Evolutionary conservation across 2,329 filamentous ascomycete species (phyloP), one percentile per base, ranked within the genome.

Genomic region (Ascochyta clinopodiicola): DNA sequence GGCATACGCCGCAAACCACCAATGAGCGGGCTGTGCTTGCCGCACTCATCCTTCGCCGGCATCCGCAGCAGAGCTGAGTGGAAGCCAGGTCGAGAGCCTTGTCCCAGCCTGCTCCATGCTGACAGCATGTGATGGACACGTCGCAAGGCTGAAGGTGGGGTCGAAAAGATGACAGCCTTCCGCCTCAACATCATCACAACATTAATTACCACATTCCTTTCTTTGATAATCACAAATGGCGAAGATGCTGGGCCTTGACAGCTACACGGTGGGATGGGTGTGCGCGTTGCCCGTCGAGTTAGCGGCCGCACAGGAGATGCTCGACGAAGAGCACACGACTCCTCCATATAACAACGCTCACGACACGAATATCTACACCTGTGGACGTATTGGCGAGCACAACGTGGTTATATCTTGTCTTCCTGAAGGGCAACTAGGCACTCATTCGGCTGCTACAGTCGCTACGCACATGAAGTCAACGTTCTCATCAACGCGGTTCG

Each of bases 391-490:
- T 8, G 45, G 39, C 17, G 45, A 44, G 12, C 52, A 56, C 35
- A 50, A 50, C 10, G 27, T 56, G 1, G 45, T 42, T 0, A 45
- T 50, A 10, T 35, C 40, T 10, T 50, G 40, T 31, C 35, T 56
- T 2, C 52, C 52, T 10, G 35, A 17, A 4, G 52, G 52, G 5
- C 40, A 21, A 12, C 65, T 66, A 36, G 75, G 75, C 12, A 75
- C 47, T 3, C 67, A 35, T 35, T 54, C 68, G 5, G 69, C 75
- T 1, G 71, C 73, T 19, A 59, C 53, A 1, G 70, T 70, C 12
- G 69, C 67, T 3, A 63, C 47, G n/a, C 46, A 66, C 13, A 69
- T 77, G 59, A 42, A 53, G 15, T 47, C 51, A 4, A 69, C 64
- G 4, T 78, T 77, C 52, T 36, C 31, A 6, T 45, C 27, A 3